Percentiles rank a stretch among this genome's conserved stretches.
Conservation (phyloP, 2,329 filamentous ascomycete species). For the Pseudopyrenochaeta lycopersici region DNA sequence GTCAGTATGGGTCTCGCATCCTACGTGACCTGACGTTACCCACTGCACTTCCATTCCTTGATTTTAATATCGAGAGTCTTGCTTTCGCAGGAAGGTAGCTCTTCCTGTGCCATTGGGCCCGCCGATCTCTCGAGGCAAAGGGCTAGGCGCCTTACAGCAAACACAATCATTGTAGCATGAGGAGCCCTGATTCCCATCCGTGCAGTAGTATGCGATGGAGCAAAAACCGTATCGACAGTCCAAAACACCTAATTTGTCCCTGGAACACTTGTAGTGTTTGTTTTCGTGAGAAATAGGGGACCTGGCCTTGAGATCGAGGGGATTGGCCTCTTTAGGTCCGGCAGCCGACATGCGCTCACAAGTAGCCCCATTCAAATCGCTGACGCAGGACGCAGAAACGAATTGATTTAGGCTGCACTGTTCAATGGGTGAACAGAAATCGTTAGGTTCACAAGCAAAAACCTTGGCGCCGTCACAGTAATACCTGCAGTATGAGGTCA, state of each 20-base stretch:
- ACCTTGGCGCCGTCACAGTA: no score
- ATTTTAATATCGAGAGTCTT: background rate
- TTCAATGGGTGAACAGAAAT: no score
- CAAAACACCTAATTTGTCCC: slow-evolving; percentile 9
- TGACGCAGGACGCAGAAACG: no score
- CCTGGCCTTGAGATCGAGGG: no score
- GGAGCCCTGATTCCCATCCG: no score
- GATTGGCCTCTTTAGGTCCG: no score
- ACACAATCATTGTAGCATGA: slow-evolving; percentile 16
- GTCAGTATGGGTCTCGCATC: background rate
- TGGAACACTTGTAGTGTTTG: slow-evolving; percentile 5
- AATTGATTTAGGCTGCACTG: no score
- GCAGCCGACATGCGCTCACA: no score
- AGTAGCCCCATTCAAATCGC: no score
- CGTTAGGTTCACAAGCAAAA: no score
- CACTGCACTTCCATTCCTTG: background rate
- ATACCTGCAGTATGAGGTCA: no score
- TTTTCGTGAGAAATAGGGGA: no score
- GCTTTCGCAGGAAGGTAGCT: background rate
- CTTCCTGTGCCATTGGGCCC: background rate
- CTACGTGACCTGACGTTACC: background rate
- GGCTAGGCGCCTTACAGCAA: slow-evolving; percentile 14
- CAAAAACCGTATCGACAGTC: slow-evolving; percentile 23
- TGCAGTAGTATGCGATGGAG: background rate
- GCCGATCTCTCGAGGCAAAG: background rate